Percentiles rank a stretch among this genome's conserved stretches.
phyloP scores from a whole-genome alignment of 352 stramenopile species.

The Ophiocytium majus region DNA sequence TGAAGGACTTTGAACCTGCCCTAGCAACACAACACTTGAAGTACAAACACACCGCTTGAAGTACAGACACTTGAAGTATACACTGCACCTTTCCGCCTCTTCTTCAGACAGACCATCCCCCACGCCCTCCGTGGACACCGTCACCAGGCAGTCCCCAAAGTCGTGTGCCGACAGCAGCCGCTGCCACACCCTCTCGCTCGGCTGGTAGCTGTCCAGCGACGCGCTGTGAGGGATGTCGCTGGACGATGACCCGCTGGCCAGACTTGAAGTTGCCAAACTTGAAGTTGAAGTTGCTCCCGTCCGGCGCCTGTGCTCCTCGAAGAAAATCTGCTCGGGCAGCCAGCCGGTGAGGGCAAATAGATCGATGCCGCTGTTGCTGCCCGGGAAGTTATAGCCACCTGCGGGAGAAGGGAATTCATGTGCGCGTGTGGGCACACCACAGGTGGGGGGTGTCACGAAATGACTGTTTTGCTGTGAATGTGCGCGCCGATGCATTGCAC shows the following conservation, averaged over 20 bases:
- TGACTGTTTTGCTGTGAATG: too few species aligned
- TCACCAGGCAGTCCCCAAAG: constrained; percentile 95
- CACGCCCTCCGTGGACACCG: constrained; percentile 74
- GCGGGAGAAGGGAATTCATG: constrained; percentile 61
- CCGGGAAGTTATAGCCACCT: constrained; percentile 94
- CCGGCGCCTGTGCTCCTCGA: constrained; percentile 37
- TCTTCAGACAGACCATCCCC: constrained; percentile 58
- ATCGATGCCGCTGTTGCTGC: constrained; percentile 93
- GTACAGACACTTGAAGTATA: too few species aligned
- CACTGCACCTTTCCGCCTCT: constrained; percentile 56
- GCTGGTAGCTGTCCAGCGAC: constrained; percentile 64
- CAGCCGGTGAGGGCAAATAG: constrained; percentile 96
- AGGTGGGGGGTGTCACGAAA: too few species aligned
- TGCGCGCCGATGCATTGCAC: too few species aligned
- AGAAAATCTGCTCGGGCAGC: constrained; percentile 84
- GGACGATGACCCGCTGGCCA: background rate
- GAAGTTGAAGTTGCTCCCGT: constrained; percentile 20
- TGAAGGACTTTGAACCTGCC: too few species aligned
- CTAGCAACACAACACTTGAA: too few species aligned
- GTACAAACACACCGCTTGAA: too few species aligned
- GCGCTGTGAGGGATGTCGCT: background rate
- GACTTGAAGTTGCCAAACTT: too few species aligned
- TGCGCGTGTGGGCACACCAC: too few species aligned
- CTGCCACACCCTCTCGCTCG: constrained; percentile 73
- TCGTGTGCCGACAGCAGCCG: constrained; percentile 85